Evolutionary conservation across 352 stramenopile genomes (phyloP).

Genomic region (Phytophthora idaei): DNA sequence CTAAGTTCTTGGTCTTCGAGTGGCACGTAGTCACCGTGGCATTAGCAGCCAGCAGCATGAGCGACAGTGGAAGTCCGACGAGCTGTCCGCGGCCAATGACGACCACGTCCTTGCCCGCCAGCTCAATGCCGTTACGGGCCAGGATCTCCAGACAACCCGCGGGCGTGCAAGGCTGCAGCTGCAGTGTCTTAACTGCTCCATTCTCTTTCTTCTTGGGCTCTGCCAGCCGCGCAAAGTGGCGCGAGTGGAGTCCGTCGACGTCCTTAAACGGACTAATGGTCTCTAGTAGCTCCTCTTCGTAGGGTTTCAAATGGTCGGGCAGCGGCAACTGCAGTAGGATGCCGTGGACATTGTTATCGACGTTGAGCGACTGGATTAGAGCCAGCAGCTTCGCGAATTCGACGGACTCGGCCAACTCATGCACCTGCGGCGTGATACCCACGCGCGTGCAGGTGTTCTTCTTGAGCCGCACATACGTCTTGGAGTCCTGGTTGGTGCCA

Average conservation of each 20-base stretch:
- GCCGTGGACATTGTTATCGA: slow-evolving; percentile 90
- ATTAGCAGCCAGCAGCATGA: slow-evolving; percentile 95
- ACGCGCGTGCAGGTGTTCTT: slow-evolving; percentile 97
- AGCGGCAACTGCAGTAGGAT: slow-evolving; percentile 95
- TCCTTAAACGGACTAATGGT: slow-evolving; percentile 94
- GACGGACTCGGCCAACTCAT: slow-evolving; percentile 56
- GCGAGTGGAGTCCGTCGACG: slow-evolving; percentile 98
- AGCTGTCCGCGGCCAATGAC: slow-evolving; percentile 97
- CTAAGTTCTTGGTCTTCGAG: slow-evolving; percentile 87
- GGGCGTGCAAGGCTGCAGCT: slow-evolving; percentile 92
- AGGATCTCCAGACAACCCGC: slow-evolving; percentile 79
- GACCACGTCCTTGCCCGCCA: slow-evolving; percentile 95
- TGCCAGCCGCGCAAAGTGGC: slow-evolving; percentile 95
- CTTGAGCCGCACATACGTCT: slow-evolving; percentile 98
- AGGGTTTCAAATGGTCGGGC: slow-evolving; percentile 50
- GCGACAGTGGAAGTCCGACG: slow-evolving; percentile 96
- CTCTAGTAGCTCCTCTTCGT: slow-evolving; percentile 93
- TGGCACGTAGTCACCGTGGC: slow-evolving; percentile 98
- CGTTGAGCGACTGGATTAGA: slow-evolving; percentile 87
- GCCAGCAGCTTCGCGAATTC: slow-evolving; percentile 54
- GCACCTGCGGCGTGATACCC: slow-evolving; percentile 89
- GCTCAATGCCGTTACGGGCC: slow-evolving; percentile 75
- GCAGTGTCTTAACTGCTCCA: slow-evolving; percentile 45
- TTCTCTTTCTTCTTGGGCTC: slow-evolving; percentile 25
- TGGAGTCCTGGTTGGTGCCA: slow-evolving; percentile 91